A percentile compares a stretch with the other conserved stretches of the same genome.
Evolutionary conservation across 1,284 basidiomycete genomes (phyloP).

Genomic region (Cerrena zonata): DNA sequence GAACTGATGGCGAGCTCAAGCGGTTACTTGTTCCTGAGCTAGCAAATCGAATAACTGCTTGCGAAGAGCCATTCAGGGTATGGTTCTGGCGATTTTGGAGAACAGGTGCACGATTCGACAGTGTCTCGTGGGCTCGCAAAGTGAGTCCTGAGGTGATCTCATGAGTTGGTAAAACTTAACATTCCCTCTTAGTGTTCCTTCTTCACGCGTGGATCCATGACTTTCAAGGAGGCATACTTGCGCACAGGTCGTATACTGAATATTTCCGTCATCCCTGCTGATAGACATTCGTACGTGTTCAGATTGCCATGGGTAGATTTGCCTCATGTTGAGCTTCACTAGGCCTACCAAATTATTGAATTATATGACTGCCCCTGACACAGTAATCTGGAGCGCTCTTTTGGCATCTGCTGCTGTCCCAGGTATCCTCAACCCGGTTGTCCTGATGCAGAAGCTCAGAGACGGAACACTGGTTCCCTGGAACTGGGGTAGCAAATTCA

Average conservation of each 20-base stretch:
- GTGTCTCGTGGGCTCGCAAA: constrained; percentile 87
- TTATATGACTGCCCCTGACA: constrained; percentile 91
- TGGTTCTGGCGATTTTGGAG: constrained; percentile 80
- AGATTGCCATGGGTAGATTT: not conserved
- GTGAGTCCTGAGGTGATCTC: constrained; percentile 32
- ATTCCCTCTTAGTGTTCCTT: constrained; percentile 52
- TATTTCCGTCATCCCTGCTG: constrained; percentile 90
- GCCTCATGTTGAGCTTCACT: constrained; percentile 9
- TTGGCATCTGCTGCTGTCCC: constrained; percentile 82
- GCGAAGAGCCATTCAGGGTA: constrained; percentile 74
- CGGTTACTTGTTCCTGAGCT: constrained; percentile 73
- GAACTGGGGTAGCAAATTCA: constrained; percentile 91
- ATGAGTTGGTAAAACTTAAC: not conserved
- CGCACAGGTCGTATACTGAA: constrained; percentile 91
- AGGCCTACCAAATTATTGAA: constrained; percentile 94
- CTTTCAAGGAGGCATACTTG: constrained; percentile 92
- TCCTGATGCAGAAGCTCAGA: constrained; percentile 87
- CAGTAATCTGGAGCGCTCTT: constrained; percentile 71
- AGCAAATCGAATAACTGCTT: constrained; percentile 86
- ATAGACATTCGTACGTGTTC: constrained; percentile 77
- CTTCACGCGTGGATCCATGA: constrained; percentile 91
- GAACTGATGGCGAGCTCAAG: constrained; percentile 85
- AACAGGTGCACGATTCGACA: constrained; percentile 92
- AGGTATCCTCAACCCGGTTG: constrained; percentile 81
- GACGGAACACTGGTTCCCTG: constrained; percentile 83